These are phyloP conservation scores for Pseudomicrostroma phylloplanum DNA, from an alignment of 1,284 basidiomycete species.

Conservation along the genomic window DNA sequence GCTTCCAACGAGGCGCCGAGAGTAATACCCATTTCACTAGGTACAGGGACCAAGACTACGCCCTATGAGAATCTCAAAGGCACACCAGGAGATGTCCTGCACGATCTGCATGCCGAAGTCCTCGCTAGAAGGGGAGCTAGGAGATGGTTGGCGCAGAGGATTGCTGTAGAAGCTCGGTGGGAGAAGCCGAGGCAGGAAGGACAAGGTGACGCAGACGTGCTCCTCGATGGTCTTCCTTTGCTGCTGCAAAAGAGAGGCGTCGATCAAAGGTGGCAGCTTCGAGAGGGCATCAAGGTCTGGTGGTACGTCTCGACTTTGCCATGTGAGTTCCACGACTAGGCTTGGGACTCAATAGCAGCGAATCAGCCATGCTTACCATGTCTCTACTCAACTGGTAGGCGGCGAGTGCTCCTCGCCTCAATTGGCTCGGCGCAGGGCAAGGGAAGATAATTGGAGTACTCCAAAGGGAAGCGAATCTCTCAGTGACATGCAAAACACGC, in stretches of 20 bases:
- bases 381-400: constrained; percentile 55
- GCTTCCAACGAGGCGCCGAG: neutral
- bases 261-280: constrained; percentile 57
- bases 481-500: neutral
- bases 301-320: constrained; percentile 87
- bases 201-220: neutral
- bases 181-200: neutral
- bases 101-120: constrained; percentile 86
- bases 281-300: constrained; percentile 57
- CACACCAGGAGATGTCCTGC: constrained; percentile 68
- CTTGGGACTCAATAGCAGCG: neutral
- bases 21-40: constrained; percentile 62
- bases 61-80: constrained; percentile 62
- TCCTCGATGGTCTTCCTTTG: constrained; percentile 41
- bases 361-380: constrained; percentile 17
- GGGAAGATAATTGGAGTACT: neutral
- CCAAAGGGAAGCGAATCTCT: neutral
- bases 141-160: constrained; percentile 73
- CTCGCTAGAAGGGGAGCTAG: constrained; percentile 71
- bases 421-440: neutral
- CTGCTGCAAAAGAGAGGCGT: constrained; percentile 42
- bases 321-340: constrained; percentile 56
- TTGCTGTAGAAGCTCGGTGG: constrained; percentile 50
- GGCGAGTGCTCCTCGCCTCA: constrained; percentile 58
- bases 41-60: constrained; percentile 80